These are phyloP conservation scores for Pichia heedii DNA, from an alignment of 805 yeast genomes.

Conservation along the genomic window DNA sequence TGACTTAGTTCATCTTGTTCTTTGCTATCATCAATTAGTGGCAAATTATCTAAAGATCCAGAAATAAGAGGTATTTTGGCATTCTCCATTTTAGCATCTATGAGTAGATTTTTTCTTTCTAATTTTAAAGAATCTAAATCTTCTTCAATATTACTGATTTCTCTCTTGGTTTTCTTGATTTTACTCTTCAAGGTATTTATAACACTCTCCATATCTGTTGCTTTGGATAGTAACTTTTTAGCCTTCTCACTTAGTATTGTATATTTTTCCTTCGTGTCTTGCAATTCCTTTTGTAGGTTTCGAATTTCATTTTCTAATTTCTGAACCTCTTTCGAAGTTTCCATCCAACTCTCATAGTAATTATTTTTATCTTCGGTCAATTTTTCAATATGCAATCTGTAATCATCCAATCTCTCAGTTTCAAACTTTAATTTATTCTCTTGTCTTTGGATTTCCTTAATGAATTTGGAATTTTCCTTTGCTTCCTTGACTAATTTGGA, in stretches of 20 bases:
- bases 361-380: constrained; percentile 32
- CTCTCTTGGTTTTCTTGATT: constrained; percentile 24
- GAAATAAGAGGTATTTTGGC: constrained; percentile 52
- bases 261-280: constrained; percentile 29
- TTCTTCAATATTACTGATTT: constrained; percentile 39
- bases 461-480: constrained; percentile 51
- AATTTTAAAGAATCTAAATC: constrained; percentile 42
- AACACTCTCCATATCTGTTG: constrained; percentile 23
- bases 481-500: constrained; percentile 44
- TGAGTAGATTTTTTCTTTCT: constrained; percentile 50
- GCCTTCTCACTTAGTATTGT: constrained; percentile 11
- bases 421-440: constrained; percentile 60
- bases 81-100: constrained; percentile 68
- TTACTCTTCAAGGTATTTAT: constrained; percentile 26
- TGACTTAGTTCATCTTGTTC: constrained; percentile 25
- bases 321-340: constrained; percentile 27
- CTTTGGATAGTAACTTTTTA: constrained; percentile 12
- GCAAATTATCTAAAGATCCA: constrained; percentile 53
- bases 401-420: constrained; percentile 45
- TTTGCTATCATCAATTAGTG: constrained; percentile 38
- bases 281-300: constrained; percentile 33
- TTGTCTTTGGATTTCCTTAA: constrained; percentile 52
- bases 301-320: constrained; percentile 28
- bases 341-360: constrained; percentile 28
- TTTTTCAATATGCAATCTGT: constrained; percentile 36